Base-by-base conservation (phyloP, 2,329 filamentous ascomycete species). In the Sarocladiaceae sp. region DNA sequence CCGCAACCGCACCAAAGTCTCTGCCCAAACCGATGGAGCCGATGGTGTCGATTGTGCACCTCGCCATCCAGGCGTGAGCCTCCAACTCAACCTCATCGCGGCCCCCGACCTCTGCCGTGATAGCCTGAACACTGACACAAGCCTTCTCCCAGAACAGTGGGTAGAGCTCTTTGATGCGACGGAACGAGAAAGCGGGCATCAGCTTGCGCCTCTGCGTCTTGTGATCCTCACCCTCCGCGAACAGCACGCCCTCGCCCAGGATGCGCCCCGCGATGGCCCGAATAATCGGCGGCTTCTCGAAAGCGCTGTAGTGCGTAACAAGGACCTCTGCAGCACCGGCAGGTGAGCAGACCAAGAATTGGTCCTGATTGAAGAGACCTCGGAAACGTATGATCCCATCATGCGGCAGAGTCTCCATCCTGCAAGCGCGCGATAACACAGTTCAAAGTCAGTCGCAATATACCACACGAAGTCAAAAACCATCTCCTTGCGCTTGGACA, bases 201-300 rank as follows among this genome's bases (percentile, higher is more conserved):
- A 95, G 75, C 47, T 83, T 81, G 59, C 85, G 89, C 37, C 90
- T 76, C 66, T 89, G 85, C 54, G 78, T 68, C 66, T 85, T 93
- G 62, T 96, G 91, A 55, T 90, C 86, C 11, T 94, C 86, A n/a
- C 90, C 90, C 63, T 96, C 90, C 2, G 88, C 85, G 10, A 96
- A 68, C 29, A 96, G 65, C 12, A 91, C 67, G 9, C 86, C 85
- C 11, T 82, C 65, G 9, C 88, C 84, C 11, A 91, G 69, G 20
- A 89, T 69, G 18, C 78, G 72, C 2, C 74, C 76, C 3, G 91
- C 65, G 2, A 73, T 70, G 33, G 64, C 63, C 26, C 76, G 67
- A 23, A 86, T 53, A 19, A 70, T 56, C 1, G 53, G 43, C 0
- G 83, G 83, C 57, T 88, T 88, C 34, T 71, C 56, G 51, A 86